Evolutionary conservation across 2,329 filamentous ascomycete genomes (phyloP).

Genomic region (Apiospora marii): DNA sequence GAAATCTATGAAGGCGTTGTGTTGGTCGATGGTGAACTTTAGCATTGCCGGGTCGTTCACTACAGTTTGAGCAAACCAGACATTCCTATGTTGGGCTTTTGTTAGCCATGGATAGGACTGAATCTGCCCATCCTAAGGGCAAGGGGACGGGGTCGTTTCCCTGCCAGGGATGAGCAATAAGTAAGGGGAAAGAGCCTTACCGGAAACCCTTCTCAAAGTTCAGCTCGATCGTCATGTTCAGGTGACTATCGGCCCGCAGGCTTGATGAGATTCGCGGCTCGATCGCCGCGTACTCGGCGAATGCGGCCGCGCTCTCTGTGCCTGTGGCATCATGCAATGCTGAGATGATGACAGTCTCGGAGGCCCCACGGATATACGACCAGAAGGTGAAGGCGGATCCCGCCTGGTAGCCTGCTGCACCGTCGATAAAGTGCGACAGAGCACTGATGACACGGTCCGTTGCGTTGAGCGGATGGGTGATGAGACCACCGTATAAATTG

Average conservation of each 20-base stretch:
- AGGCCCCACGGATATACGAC: constrained; percentile 8
- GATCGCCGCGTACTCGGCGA: constrained; percentile 20
- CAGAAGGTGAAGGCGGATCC: constrained; percentile 18
- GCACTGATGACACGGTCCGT: constrained; percentile 3
- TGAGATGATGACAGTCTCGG: constrained; percentile 20
- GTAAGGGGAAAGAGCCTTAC: background rate
- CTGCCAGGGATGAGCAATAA: background rate
- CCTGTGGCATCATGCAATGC: constrained; percentile 21
- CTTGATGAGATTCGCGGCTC: constrained; percentile 15
- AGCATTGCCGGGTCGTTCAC: constrained; percentile 26
- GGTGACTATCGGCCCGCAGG: constrained; percentile 7
- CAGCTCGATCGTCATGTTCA: constrained; percentile 22
- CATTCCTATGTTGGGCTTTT: background rate
- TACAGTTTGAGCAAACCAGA: constrained; percentile 20
- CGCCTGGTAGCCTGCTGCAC: constrained; percentile 12
- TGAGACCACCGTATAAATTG: constrained; percentile 17
- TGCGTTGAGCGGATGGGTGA: constrained; percentile 1
- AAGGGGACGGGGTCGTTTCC: background rate
- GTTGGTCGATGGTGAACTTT: background rate
- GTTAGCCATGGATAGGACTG: background rate
- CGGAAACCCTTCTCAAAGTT: constrained; percentile 20
- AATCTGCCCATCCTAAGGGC: background rate
- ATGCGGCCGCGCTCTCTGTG: constrained; percentile 8
- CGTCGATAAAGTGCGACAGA: constrained; percentile 4
- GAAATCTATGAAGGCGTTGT: constrained; percentile 7